Percentiles rank a stretch among this genome's conserved stretches.
phyloP scores from a whole-genome alignment of 1,284 basidiomycete genomes.

The Ustilago loliicola region DNA sequence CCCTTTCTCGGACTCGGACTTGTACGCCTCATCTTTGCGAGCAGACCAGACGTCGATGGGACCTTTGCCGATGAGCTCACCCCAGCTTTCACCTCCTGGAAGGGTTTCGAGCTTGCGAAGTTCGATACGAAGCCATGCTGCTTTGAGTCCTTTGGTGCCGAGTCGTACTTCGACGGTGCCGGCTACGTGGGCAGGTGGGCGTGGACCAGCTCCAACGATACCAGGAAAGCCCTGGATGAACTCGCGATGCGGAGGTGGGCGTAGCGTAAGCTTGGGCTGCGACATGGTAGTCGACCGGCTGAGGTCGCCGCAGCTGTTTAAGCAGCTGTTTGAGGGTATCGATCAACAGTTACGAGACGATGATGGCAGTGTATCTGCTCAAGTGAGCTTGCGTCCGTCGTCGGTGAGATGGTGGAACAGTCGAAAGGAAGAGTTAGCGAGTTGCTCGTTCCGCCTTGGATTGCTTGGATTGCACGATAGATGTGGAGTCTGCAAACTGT shows the following conservation, averaged over 20 bases:
- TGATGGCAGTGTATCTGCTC: background rate
- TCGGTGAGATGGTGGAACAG: background rate
- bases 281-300: constrained; percentile 39
- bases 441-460: background rate
- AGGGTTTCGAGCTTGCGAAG: constrained; percentile 67
- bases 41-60: constrained; percentile 67
- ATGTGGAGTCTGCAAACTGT: background rate
- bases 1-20: constrained; percentile 49
- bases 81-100: constrained; percentile 66
- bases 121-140: constrained; percentile 67
- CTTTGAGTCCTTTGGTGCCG: constrained; percentile 63
- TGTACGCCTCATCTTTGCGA: constrained; percentile 37
- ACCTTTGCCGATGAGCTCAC: constrained; percentile 66
- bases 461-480: background rate
- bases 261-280: constrained; percentile 56
- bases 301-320: constrained; percentile 9
- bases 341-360: background rate
- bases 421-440: background rate
- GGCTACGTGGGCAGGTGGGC: constrained; percentile 64
- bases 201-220: constrained; percentile 54
- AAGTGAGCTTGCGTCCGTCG: background rate
- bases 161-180: constrained; percentile 64
- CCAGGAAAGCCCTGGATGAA: constrained; percentile 68
- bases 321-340: constrained; percentile 4
- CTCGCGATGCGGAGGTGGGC: constrained; percentile 63